A percentile compares a stretch with the other conserved stretches of the same genome.
Conservation (phyloP, 257 asterid species). For the Verbena officinalis region DNA sequence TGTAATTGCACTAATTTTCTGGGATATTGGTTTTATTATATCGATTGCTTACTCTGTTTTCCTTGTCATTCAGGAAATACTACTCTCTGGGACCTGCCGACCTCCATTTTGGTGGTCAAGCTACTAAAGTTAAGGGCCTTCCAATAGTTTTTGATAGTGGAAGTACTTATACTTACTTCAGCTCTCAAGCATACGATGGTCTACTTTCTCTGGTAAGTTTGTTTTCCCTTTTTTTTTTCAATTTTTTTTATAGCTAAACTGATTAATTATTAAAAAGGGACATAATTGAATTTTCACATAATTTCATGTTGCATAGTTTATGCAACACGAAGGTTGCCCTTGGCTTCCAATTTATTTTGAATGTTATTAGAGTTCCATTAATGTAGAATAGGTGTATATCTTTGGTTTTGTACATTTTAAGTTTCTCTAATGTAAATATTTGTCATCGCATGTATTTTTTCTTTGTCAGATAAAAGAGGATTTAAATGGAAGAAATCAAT, state of each 20-base stretch:
- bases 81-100: slow-evolving; percentile 60
- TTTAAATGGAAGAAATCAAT: slow-evolving; percentile 43
- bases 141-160: slow-evolving; percentile 66
- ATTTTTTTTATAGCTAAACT: too few relatives aligned
- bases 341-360: too few relatives aligned
- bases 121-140: slow-evolving; percentile 54
- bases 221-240: neutral
- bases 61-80: slow-evolving; percentile 44
- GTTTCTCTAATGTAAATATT: too few relatives aligned
- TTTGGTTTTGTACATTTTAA: too few relatives aligned
- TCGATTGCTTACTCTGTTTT: slow-evolving; percentile 19
- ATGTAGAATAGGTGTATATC: too few relatives aligned
- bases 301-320: too few relatives aligned
- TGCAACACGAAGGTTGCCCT: too few relatives aligned
- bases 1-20: too few relatives aligned
- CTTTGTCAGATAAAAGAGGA: slow-evolving; percentile 49
- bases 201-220: slow-evolving; percentile 49
- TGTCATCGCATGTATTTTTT: neutral
- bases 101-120: slow-evolving; percentile 48
- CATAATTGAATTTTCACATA: too few relatives aligned
- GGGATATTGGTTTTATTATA: neutral
- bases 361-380: too few relatives aligned
- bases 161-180: slow-evolving; percentile 69
- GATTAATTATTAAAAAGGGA: too few relatives aligned
- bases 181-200: slow-evolving; percentile 49